Conservation (phyloP, 345 rosid species). For the Jatropha curcas region DNA sequence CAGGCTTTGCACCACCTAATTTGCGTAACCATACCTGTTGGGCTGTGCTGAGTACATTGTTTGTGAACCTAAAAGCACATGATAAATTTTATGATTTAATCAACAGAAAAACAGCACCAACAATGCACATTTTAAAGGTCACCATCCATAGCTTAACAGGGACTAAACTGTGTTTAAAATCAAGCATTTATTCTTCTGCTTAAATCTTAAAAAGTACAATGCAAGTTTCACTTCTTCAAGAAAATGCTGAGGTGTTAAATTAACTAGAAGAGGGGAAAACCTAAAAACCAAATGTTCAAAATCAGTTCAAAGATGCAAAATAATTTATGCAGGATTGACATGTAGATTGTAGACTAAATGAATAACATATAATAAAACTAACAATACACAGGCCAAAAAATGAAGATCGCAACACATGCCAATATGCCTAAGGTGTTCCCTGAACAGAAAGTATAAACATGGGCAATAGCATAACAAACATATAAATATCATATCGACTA, state of each 20-base stretch:
- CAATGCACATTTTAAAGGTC: not conserved
- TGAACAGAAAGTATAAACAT: not conserved
- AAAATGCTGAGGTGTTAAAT: not conserved
- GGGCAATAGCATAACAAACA: not conserved
- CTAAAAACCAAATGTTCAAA: not conserved
- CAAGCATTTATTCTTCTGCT: not conserved
- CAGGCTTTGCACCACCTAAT: constrained; percentile 92
- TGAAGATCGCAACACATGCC: no score
- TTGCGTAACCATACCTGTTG: constrained; percentile 97
- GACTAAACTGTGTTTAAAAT: not conserved
- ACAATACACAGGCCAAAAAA: not conserved
- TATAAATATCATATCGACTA: not conserved
- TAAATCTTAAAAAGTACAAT: not conserved
- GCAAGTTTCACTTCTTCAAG: not conserved
- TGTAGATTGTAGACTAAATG: not conserved
- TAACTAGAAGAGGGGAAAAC: not conserved
- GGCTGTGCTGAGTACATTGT: constrained; percentile 91
- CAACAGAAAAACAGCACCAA: not conserved
- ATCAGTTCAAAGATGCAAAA: not conserved
- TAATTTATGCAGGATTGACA: not conserved
- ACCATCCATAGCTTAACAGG: not conserved
- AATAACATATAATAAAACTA: not conserved
- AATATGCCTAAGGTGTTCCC: no score
- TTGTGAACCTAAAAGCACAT: constrained; percentile 69
- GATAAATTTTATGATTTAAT: not conserved